phyloP scores from a whole-genome alignment of 1,284 basidiomycete species.

The Leccinum fuscescens region DNA sequence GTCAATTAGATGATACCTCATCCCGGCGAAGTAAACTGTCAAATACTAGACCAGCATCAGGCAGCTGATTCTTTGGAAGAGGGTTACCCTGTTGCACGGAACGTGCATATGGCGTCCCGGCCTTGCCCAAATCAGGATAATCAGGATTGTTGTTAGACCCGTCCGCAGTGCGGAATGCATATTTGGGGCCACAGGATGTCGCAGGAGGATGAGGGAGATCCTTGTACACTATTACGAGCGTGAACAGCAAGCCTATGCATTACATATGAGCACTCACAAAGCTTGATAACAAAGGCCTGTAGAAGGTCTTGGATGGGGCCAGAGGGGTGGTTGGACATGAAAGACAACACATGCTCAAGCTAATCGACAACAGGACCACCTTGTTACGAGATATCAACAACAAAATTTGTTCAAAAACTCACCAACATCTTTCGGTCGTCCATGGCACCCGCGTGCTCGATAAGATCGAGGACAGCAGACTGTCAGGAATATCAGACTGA shows the following conservation, averaged over 20 bases:
- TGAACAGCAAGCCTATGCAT: slow-evolving; percentile 4
- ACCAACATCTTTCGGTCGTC: slow-evolving; percentile 64
- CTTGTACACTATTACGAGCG: slow-evolving; percentile 57
- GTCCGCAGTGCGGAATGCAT: slow-evolving; percentile 68
- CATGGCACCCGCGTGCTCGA: slow-evolving; percentile 56
- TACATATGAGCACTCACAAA: slow-evolving; percentile 44
- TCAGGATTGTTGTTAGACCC: slow-evolving; percentile 74
- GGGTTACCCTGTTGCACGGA: slow-evolving; percentile 73
- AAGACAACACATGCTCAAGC: slow-evolving; percentile 66
- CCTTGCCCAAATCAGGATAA: slow-evolving; percentile 69
- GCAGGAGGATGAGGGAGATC: slow-evolving; percentile 75
- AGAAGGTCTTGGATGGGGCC: slow-evolving; percentile 45
- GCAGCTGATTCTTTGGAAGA: slow-evolving; percentile 63
- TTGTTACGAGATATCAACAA: not conserved
- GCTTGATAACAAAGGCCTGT: slow-evolving; percentile 54
- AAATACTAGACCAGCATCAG: slow-evolving; percentile 76
- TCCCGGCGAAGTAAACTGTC: slow-evolving; percentile 50
- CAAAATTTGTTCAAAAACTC: slow-evolving; percentile 10
- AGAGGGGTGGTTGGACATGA: slow-evolving; percentile 60
- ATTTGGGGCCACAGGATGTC: slow-evolving; percentile 60
- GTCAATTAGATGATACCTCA: slow-evolving; percentile 19
- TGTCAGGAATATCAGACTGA: slow-evolving; percentile 22
- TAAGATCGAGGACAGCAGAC: slow-evolving; percentile 53
- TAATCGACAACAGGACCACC: slow-evolving; percentile 25
- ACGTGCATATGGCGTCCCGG: slow-evolving; percentile 71